phyloP scores from a whole-genome alignment of 805 yeast genomes.

The Teunomyces stri region DNA sequence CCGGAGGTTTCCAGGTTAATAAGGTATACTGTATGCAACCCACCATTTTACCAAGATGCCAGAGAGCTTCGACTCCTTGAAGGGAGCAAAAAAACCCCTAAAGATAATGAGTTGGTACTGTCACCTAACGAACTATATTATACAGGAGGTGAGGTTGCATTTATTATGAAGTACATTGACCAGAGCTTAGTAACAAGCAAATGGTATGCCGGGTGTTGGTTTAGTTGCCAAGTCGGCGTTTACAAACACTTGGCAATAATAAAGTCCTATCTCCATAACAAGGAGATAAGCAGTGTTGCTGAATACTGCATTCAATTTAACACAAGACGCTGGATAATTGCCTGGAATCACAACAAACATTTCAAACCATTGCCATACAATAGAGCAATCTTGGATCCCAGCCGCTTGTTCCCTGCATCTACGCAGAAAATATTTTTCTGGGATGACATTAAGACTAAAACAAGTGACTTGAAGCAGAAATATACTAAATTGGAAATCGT shows the following conservation, averaged over 20 bases:
- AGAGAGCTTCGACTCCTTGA: slow-evolving; percentile 9
- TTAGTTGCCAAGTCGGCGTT: slow-evolving; percentile 18
- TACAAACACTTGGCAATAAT: slow-evolving; percentile 9
- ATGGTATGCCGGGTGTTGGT: slow-evolving; percentile 14
- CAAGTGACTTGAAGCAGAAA: background rate
- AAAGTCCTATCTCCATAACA: background rate
- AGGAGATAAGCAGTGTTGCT: slow-evolving; percentile 2
- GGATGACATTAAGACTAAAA: background rate
- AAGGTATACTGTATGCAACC: slow-evolving; percentile 18
- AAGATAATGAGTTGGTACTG: slow-evolving; percentile 10
- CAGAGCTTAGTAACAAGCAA: slow-evolving; percentile 7
- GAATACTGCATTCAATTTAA: slow-evolving; percentile 9
- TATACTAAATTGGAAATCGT: background rate
- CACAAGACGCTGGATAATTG: slow-evolving; percentile 19
- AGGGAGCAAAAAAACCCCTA: slow-evolving; percentile 2
- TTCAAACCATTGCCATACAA: background rate
- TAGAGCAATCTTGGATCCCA: background rate
- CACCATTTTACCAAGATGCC: slow-evolving; percentile 16
- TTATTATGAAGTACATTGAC: slow-evolving; percentile 11
- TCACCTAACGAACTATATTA: slow-evolving; percentile 11
- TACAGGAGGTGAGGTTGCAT: slow-evolving; percentile 18
- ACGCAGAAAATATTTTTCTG: background rate
- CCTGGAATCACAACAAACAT: slow-evolving; percentile 12
- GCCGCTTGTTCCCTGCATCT: background rate
- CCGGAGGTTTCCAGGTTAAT: slow-evolving; percentile 3